These are phyloP conservation scores for Tuber microsphaerosporum DNA, from an alignment of 495 filamentous ascomycete genomes.

Conservation along the genomic window DNA sequence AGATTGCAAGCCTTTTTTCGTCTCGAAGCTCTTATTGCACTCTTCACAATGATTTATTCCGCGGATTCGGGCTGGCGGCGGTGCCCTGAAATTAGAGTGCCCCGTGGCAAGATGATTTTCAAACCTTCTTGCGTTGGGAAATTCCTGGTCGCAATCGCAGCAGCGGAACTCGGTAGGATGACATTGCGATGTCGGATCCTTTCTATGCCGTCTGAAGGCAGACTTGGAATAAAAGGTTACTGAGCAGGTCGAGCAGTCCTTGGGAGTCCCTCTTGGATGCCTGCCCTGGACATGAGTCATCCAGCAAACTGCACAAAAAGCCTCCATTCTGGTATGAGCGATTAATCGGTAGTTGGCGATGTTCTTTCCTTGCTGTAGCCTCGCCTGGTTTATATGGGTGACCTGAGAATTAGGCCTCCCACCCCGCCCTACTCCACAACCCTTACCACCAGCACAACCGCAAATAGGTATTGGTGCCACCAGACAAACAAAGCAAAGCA, in stretches of 20 bases:
- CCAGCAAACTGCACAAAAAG: not conserved
- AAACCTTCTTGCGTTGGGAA: constrained; percentile 6
- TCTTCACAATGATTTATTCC: constrained; percentile 13
- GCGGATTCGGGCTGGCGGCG: not conserved
- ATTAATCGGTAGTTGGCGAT: not conserved
- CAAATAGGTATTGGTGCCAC: not conserved
- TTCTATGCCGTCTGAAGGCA: not conserved
- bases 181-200: not conserved
- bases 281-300: not conserved
- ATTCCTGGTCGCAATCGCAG: constrained; percentile 23
- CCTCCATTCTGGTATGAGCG: not conserved
- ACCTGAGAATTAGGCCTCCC: not conserved
- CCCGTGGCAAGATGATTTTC: not conserved
- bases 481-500: not conserved
- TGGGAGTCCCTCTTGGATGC: not conserved
- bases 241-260: not conserved
- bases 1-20: not conserved
- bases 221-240: not conserved
- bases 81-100: constrained; percentile 15
- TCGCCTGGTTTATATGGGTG: not conserved
- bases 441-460: not conserved
- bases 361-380: not conserved
- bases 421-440: not conserved
- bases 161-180: constrained; percentile 11
- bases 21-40: constrained; percentile 16